Conservation (phyloP, 148 eudicot genomes). For the Polygonum aviculare region DNA sequence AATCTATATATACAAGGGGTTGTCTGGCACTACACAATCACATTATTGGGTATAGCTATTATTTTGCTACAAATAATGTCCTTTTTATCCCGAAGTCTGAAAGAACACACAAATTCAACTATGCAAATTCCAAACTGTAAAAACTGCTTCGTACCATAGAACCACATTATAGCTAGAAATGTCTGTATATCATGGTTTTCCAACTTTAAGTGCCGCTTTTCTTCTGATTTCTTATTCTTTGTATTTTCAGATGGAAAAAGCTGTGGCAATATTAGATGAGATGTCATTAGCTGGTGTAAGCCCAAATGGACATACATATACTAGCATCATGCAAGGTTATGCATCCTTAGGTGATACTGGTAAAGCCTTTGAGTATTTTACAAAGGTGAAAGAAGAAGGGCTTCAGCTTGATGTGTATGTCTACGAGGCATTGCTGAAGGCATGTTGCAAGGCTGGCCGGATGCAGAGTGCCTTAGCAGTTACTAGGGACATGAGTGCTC, state of each 20-base stretch:
- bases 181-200: too few relatives aligned
- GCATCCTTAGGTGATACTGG: constrained; percentile 95
- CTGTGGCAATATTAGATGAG: constrained; percentile 62
- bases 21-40: too few relatives aligned
- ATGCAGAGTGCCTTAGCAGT: constrained; percentile 99
- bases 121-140: too few relatives aligned
- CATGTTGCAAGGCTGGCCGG: constrained; percentile 95
- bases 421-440: constrained; percentile 93
- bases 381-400: constrained; percentile 73
- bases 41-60: too few relatives aligned
- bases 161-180: too few relatives aligned
- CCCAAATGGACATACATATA: constrained; percentile 78
- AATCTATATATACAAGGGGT: neutral
- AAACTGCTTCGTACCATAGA: too few relatives aligned
- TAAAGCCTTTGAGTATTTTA: constrained; percentile 89
- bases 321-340: constrained; percentile 93
- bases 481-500: constrained; percentile 83
- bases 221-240: neutral
- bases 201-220: neutral
- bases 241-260: constrained; percentile 63
- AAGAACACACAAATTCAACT: too few relatives aligned
- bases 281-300: constrained; percentile 69
- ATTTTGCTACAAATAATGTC: too few relatives aligned
- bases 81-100: too few relatives aligned
- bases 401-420: constrained; percentile 80